Evolutionary conservation across 345 rosid genomes (phyloP).

Genomic region (Eutrema heterophyllum): DNA sequence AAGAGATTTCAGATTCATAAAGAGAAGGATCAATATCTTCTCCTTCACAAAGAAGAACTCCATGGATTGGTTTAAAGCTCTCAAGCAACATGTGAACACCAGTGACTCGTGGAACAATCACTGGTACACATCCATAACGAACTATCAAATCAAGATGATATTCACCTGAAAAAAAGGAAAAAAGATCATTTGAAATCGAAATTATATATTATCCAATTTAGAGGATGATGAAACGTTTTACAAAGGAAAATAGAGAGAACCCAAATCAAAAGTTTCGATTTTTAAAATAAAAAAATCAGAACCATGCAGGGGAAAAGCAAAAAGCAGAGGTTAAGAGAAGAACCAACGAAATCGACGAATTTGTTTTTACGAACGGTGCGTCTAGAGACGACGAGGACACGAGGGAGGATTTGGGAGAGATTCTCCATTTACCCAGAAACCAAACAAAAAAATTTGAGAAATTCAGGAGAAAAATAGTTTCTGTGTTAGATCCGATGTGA

Average conservation of each 20-base stretch:
- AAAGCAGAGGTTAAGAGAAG: constrained; percentile 4
- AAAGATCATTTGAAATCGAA: no score
- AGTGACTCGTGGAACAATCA: constrained; percentile 58
- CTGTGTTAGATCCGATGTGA: constrained; percentile 26
- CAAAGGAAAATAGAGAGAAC: background rate
- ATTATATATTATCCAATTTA: background rate
- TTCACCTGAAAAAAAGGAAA: constrained; percentile 42
- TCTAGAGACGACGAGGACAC: constrained; percentile 62
- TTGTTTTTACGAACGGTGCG: constrained; percentile 62
- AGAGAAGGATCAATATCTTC: constrained; percentile 71
- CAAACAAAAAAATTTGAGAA: background rate
- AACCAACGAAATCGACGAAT: constrained; percentile 62
- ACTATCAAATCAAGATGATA: constrained; percentile 67
- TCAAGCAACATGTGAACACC: constrained; percentile 58
- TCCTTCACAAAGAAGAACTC: constrained; percentile 68
- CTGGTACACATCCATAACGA: constrained; percentile 58
- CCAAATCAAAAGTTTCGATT: background rate
- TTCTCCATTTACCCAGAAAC: constrained; percentile 14
- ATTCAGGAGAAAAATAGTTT: constrained; percentile 2
- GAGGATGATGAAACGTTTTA: background rate
- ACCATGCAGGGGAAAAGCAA: constrained; percentile 6
- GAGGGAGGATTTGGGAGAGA: constrained; percentile 50
- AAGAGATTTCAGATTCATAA: constrained; percentile 52
- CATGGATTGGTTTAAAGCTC: constrained; percentile 71
- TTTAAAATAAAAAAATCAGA: constrained; percentile 5